Base-by-base conservation (phyloP, 2,329 filamentous ascomycete species). In the Acrocalymma vagum region DNA sequence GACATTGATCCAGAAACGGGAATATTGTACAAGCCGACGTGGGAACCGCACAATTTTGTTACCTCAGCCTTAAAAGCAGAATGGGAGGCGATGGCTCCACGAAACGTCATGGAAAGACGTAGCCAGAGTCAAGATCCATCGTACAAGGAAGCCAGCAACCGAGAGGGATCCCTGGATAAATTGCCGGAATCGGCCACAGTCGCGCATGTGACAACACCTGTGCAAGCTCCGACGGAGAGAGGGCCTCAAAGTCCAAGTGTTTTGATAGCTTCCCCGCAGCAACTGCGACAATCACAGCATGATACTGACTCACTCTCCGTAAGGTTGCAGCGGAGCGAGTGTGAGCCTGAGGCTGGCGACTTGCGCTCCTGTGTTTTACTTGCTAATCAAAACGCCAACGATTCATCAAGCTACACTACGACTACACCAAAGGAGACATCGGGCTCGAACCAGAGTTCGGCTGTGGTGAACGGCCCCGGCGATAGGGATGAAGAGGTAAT, bases 31-130 rank as follows among this genome's bases (percentile, higher is more conserved):
- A 11, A 42, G 25, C 31, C 25, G 25, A 42, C 30, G 21, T 42
- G 25, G 25, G 31, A 42, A 42, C 38, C 25, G 30, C 38, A 42
- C 38, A 21, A 42, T 17, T 42, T 42, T 30, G 36, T 32, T 14
- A 39, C 36, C 29, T 29, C 22, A 32, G 36, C 36, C 23, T 29
- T 39, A 32, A 29, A 39, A 39, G 36, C 29, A 39, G 36, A 39
- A 9, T 39, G 29, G 29, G 29, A 42, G 31, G 36, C 23, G 3
- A 30, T 35, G 16, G 38, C 38, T 35, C 30, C 38, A 35, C 29
- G 16, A 26, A 39, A 29, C 29, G 29, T 23, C 29, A 16, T 29
- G 27, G 28, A 25, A 28, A 29, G 31, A 42, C 18, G 29, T 33
- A 34, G 17, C 14, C 17, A 24, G 17, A 34, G 24, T 40, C 13